Evolutionary conservation across 2,329 filamentous ascomycete genomes (phyloP).

Genomic region (Leptographium lundbergii): DNA sequence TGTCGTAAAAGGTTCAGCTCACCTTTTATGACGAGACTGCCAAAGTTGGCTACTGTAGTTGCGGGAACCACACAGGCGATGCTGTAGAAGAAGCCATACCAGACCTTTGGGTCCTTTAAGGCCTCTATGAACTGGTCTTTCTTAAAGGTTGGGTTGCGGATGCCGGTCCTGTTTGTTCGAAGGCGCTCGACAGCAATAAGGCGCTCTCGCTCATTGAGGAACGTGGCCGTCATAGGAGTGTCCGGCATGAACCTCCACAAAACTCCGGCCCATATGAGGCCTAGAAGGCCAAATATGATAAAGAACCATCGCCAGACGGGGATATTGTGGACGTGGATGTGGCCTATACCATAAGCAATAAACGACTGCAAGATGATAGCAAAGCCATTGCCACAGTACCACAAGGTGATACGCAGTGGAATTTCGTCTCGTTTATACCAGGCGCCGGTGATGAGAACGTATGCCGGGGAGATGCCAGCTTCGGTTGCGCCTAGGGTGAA

Average conservation of each 20-base stretch:
- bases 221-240: constrained; percentile 46
- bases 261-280: constrained; percentile 34
- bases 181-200: constrained; percentile 44
- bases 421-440: constrained; percentile 41
- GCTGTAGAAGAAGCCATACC: constrained; percentile 30
- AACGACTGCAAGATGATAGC: constrained; percentile 42
- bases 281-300: constrained; percentile 35
- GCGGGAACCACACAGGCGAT: constrained; percentile 19
- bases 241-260: constrained; percentile 51
- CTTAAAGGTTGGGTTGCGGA: constrained; percentile 25
- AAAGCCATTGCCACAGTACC: constrained; percentile 44
- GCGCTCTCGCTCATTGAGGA: constrained; percentile 42
- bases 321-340: constrained; percentile 29
- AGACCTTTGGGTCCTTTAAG: constrained; percentile 27
- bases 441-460: constrained; percentile 39
- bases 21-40: constrained; percentile 5
- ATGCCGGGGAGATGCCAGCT: constrained; percentile 36
- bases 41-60: constrained; percentile 13
- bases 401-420: constrained; percentile 34
- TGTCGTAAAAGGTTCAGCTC: neutral
- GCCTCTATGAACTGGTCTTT: constrained; percentile 29
- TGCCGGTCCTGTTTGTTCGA: constrained; percentile 35
- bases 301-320: constrained; percentile 32
- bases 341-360: constrained; percentile 38
- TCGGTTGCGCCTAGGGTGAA: constrained; percentile 34